phyloP scores from a whole-genome alignment of 148 eudicot genomes.

The Chenopodium formosanum region DNA sequence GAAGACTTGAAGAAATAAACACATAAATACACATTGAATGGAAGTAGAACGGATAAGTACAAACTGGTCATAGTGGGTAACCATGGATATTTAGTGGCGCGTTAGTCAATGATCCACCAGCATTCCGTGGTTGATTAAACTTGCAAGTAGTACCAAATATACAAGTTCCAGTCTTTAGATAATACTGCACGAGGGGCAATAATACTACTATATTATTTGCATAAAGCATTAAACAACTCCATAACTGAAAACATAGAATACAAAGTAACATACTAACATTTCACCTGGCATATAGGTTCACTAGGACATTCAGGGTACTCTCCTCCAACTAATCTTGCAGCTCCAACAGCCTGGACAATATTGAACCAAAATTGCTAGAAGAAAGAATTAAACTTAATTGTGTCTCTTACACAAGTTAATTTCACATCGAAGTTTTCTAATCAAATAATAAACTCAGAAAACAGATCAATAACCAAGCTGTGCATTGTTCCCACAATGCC shows the following conservation, averaged over 20 bases:
- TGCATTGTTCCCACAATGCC: background rate
- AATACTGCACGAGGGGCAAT: slow-evolving; percentile 58
- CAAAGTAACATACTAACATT: slow-evolving; percentile 12
- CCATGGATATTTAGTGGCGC: slow-evolving; percentile 72
- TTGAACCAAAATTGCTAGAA: background rate
- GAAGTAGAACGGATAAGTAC: slow-evolving; percentile 9
- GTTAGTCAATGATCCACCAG: slow-evolving; percentile 64
- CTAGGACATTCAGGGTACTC: slow-evolving; percentile 73
- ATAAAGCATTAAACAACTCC: background rate
- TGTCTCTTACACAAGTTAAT: background rate
- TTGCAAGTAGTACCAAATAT: slow-evolving; percentile 91
- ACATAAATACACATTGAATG: background rate
- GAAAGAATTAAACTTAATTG: slow-evolving; percentile 8
- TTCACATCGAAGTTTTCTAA: background rate
- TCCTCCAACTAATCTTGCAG: slow-evolving; percentile 50
- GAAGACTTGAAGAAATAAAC: background rate
- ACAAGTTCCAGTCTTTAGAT: slow-evolving; percentile 87
- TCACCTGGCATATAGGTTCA: slow-evolving; percentile 80
- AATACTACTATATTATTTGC: slow-evolving; percentile 13
- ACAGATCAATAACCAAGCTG: background rate
- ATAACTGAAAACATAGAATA: background rate
- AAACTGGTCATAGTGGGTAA: slow-evolving; percentile 80
- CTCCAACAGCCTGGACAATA: slow-evolving; percentile 45
- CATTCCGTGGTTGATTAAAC: slow-evolving; percentile 81
- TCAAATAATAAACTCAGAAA: background rate